These are phyloP conservation scores for Trametes versicolor DNA, from an alignment of 1,284 basidiomycete genomes.

Conservation along the genomic window DNA sequence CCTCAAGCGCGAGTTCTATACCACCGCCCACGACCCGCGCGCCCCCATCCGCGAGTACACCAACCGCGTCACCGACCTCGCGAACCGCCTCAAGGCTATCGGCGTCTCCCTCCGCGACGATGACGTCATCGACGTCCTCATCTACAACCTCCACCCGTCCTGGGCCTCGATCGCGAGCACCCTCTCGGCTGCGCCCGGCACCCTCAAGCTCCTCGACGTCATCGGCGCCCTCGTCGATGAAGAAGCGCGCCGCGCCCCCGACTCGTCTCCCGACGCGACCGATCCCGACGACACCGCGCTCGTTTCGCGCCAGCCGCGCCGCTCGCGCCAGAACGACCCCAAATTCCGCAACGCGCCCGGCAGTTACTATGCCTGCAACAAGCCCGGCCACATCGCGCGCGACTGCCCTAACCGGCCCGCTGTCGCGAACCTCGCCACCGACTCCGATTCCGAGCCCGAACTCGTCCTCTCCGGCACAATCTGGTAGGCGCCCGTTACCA, in stretches of 20 bases:
- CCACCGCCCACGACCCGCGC: not conserved
- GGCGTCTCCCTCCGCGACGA: not conserved
- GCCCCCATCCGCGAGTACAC: slow-evolving; percentile 5
- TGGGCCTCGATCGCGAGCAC: not conserved
- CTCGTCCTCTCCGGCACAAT: not conserved
- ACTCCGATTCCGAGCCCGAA: not conserved
- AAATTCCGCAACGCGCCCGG: not conserved
- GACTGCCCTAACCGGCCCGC: not conserved
- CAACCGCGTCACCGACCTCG: not conserved
- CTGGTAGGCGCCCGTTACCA: not conserved
- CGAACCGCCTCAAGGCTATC: slow-evolving; percentile 1
- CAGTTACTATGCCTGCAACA: not conserved
- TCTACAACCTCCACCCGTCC: not conserved
- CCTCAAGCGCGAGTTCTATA: slow-evolving; percentile 1
- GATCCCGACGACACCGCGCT: not conserved
- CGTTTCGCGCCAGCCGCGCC: slow-evolving; percentile 1
- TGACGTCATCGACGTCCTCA: slow-evolving; percentile 4
- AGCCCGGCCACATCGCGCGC: not conserved
- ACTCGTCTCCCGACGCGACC: not conserved
- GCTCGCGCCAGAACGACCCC: not conserved
- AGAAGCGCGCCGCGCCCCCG: not conserved
- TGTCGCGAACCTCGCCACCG: not conserved
- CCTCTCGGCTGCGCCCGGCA: not conserved
- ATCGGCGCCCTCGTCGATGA: slow-evolving; percentile 2
- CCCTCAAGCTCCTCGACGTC: slow-evolving; percentile 1